Evolutionary conservation across 768 basidiomycete genomes (phyloP).

Genomic region (Mycena olivaceomarginata): DNA sequence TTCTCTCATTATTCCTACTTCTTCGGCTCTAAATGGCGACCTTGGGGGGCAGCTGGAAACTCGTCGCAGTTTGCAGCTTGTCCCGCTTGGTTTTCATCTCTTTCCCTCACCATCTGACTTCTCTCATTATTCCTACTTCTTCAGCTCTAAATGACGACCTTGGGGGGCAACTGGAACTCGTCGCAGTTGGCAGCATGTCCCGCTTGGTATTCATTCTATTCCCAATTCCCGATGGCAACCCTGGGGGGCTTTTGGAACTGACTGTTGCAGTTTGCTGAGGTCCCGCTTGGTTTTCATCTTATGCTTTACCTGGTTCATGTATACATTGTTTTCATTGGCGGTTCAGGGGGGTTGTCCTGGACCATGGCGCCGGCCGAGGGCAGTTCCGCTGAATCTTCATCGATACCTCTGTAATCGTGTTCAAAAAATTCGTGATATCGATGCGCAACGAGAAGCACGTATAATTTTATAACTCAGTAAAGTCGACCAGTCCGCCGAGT

Average conservation of each 20-base stretch:
- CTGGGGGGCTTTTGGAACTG: slow-evolving; percentile 33
- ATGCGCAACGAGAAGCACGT: no score
- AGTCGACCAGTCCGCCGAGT: not conserved
- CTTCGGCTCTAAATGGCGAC: slow-evolving; percentile 15
- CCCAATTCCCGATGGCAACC: slow-evolving; percentile 5
- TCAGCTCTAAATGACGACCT: slow-evolving; percentile 4
- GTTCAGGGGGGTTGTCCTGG: slow-evolving; percentile 22
- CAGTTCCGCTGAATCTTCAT: slow-evolving; percentile 35
- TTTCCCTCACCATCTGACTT: slow-evolving; percentile 1
- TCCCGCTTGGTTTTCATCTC: slow-evolving; percentile 15
- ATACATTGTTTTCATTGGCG: slow-evolving; percentile 29
- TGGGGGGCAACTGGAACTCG: slow-evolving; percentile 17
- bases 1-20: not conserved
- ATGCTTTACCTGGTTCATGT: slow-evolving; percentile 36
- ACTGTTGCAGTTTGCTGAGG: slow-evolving; percentile 20
- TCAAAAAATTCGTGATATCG: not conserved
- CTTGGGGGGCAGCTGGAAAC: slow-evolving; percentile 22
- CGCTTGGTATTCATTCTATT: slow-evolving; percentile 19
- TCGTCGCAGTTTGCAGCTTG: not conserved
- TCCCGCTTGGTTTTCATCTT: slow-evolving; percentile 48
- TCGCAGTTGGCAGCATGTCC: slow-evolving; percentile 6
- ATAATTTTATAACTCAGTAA: no score
- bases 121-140: not conserved
- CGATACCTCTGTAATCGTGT: slow-evolving; percentile 33
- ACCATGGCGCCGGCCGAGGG: not conserved